Evolutionary conservation across 208 protist genomes (phyloP).

Genomic region (Tetramitus jugosus): DNA sequence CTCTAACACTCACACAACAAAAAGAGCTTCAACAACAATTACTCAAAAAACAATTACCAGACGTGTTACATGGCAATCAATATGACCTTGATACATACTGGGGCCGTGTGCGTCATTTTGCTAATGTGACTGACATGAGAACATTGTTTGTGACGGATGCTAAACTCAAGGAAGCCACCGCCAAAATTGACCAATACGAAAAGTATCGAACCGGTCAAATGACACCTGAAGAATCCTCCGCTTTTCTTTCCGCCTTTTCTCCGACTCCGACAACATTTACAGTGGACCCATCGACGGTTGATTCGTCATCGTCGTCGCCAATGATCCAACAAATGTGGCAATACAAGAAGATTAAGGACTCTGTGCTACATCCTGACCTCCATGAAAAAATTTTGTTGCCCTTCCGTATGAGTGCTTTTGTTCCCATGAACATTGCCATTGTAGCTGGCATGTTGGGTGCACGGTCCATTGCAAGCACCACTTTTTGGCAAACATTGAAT

Average conservation of each 20-base stretch:
- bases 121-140: slow-evolving; percentile 8
- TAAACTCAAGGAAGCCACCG: background rate
- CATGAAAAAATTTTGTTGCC: slow-evolving; percentile 66
- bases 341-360: slow-evolving; percentile 65
- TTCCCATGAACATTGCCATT: slow-evolving; percentile 77
- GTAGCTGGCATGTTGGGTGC: slow-evolving; percentile 74
- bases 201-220: too few species aligned
- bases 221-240: too few species aligned
- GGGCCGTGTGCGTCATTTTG: slow-evolving; percentile 8
- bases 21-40: too few species aligned
- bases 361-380: slow-evolving; percentile 75
- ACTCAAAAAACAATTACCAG: background rate
- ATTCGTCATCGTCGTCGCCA: background rate
- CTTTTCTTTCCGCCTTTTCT: too few species aligned
- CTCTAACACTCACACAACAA: too few species aligned
- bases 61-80: background rate
- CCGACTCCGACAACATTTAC: too few species aligned
- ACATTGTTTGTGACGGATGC: background rate
- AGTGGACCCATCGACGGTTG: too few species aligned
- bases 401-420: slow-evolving; percentile 79
- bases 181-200: background rate
- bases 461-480: slow-evolving; percentile 29
- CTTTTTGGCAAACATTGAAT: slow-evolving; percentile 23
- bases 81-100: slow-evolving; percentile 8
- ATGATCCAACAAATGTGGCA: slow-evolving; percentile 54